Evolutionary conservation across 2,329 filamentous ascomycete species (phyloP).

Genomic region (Colletotrichum coccodes): DNA sequence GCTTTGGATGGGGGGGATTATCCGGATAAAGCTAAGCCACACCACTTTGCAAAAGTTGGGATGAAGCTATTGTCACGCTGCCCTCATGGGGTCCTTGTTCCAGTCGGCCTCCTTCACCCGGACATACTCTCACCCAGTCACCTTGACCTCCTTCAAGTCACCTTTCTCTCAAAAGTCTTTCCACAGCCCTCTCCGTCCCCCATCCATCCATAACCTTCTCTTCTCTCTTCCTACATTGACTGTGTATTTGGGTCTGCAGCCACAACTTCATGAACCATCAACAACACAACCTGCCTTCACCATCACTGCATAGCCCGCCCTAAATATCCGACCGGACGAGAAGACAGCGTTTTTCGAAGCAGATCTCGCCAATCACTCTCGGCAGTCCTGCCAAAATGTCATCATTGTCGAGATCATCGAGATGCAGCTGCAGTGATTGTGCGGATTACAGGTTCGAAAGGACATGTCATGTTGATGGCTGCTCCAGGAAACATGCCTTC

Average conservation of each 20-base stretch:
- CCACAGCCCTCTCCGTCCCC: background rate
- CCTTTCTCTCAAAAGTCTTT: conserved; percentile 1
- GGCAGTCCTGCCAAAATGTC: background rate
- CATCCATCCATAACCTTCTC: background rate
- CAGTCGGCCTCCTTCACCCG: conserved; percentile 25
- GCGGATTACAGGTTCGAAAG: conserved; percentile 2
- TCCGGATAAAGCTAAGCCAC: conserved; percentile 29
- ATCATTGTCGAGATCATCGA: background rate
- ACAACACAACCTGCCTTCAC: background rate
- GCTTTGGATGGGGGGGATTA: background rate
- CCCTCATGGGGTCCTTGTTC: conserved; percentile 28
- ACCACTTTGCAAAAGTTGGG: conserved; percentile 24
- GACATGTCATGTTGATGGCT: conserved; percentile 18
- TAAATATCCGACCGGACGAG: background rate
- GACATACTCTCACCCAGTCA: conserved; percentile 21
- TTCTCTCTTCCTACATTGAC: background rate
- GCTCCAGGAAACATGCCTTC: conserved; percentile 29
- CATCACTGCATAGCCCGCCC: background rate
- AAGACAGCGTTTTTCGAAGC: background rate
- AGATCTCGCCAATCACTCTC: background rate
- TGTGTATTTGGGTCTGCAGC: background rate
- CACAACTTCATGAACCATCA: background rate
- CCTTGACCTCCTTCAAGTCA: conserved; percentile 3
- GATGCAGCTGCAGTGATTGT: background rate
- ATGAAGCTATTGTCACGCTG: conserved; percentile 31